Evolutionary conservation across 192 early-diverging fungal genomes (phyloP).

Genomic region (Mortierella alpina): DNA sequence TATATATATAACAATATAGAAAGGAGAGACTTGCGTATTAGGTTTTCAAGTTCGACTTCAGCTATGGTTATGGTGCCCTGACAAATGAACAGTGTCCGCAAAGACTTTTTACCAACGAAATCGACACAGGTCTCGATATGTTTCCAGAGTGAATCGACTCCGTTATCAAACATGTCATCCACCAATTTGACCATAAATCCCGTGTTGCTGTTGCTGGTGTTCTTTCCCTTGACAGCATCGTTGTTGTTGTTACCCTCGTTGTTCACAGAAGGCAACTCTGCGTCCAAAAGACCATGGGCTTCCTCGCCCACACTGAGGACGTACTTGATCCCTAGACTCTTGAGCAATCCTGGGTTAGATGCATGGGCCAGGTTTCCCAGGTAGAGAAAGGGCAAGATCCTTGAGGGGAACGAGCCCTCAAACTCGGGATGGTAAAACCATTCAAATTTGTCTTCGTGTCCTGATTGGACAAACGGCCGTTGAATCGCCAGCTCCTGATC

Average conservation of each 20-base stretch:
- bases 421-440: constrained; percentile 69
- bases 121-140: constrained; percentile 59
- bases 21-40: neutral
- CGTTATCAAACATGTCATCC: constrained; percentile 71
- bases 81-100: neutral
- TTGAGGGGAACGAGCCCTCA: constrained; percentile 71
- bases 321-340: constrained; percentile 63
- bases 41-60: no score
- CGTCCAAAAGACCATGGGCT: constrained; percentile 47
- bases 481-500: constrained; percentile 2
- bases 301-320: constrained; percentile 70
- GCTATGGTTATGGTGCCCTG: no score
- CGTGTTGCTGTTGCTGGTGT: neutral
- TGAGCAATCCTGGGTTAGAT: constrained; percentile 66
- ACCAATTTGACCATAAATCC: constrained; percentile 61
- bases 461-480: constrained; percentile 11
- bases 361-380: constrained; percentile 72
- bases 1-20: constrained; percentile 22
- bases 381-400: constrained; percentile 68
- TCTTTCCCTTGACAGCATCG: neutral
- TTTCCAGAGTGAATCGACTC: constrained; percentile 65
- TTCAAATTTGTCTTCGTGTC: constrained; percentile 28
- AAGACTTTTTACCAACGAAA: constrained; percentile 61
- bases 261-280: neutral
- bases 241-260: neutral